Conservation (phyloP, 257 asterid species). For the Petrea volubilis region DNA sequence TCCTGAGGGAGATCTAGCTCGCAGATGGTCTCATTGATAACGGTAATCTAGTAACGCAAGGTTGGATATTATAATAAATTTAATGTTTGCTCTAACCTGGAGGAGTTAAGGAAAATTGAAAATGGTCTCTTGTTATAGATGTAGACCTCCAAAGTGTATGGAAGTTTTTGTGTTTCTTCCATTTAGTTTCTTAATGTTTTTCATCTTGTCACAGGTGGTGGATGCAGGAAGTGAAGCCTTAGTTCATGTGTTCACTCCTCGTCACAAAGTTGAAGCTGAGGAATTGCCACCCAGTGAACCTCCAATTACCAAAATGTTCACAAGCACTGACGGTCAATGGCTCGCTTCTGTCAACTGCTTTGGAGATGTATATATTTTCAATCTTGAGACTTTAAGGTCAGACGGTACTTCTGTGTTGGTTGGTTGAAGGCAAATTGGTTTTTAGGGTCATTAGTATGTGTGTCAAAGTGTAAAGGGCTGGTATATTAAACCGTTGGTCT, state of each 20-base stretch:
- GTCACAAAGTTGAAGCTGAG: slow-evolving; percentile 50
- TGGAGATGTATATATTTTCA: slow-evolving; percentile 84
- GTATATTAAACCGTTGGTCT: too few relatives aligned
- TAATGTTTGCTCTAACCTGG: too few relatives aligned
- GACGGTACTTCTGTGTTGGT: not conserved
- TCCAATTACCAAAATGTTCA: slow-evolving; percentile 85
- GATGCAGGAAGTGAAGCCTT: slow-evolving; percentile 49
- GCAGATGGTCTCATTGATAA: too few relatives aligned
- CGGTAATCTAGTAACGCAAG: too few relatives aligned
- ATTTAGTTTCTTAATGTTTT: not conserved
- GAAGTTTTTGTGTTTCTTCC: not conserved
- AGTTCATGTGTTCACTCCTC: slow-evolving; percentile 63
- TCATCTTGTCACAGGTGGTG: slow-evolving; percentile 53
- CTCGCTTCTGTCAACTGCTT: slow-evolving; percentile 87
- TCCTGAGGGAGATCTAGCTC: too few relatives aligned
- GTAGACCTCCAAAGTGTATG: not conserved
- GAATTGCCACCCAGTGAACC: slow-evolving; percentile 74
- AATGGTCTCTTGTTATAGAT: not conserved
- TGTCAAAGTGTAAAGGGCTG: too few relatives aligned
- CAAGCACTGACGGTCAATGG: slow-evolving; percentile 83
- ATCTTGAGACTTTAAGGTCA: slow-evolving; percentile 80
- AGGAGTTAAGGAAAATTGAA: too few relatives aligned
- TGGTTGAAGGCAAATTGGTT: not conserved
- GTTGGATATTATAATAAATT: too few relatives aligned
- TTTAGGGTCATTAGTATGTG: too few relatives aligned